A percentile compares a stretch with the other conserved stretches of the same genome.
These are phyloP conservation scores for Cicer cuneatum DNA, from an alignment of 306 rosid genomes.

Conservation along the genomic window DNA sequence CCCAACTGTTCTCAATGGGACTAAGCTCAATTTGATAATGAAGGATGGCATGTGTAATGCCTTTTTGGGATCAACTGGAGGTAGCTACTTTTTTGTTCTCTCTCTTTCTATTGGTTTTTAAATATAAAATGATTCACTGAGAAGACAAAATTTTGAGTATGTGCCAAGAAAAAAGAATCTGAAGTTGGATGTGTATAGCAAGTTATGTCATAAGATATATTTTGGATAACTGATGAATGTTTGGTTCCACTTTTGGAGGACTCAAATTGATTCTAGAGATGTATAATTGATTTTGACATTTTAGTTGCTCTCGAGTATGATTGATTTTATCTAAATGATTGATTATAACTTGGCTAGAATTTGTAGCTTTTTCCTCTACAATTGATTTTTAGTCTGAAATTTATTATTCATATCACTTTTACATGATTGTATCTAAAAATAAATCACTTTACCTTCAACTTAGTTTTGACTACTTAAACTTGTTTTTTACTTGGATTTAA, in stretches of 20 bases:
- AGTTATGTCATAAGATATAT: background rate
- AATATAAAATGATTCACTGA: background rate
- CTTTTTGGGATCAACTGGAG: constrained; percentile 84
- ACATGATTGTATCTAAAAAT: no score
- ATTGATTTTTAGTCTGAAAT: no score
- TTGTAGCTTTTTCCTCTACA: no score
- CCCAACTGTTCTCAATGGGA: constrained; percentile 68
- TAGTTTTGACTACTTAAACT: background rate
- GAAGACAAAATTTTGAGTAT: background rate
- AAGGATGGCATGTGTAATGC: constrained; percentile 68
- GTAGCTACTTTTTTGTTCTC: constrained; percentile 46
- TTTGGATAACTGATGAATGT: constrained; percentile 11
- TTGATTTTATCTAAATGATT: no score
- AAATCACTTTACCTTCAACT: no score
- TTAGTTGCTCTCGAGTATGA: no score
- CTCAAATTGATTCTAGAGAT: no score
- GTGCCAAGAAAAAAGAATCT: constrained; percentile 17
- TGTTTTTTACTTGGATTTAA: constrained; percentile 1
- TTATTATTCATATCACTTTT: no score
- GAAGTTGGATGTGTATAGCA: constrained; percentile 16
- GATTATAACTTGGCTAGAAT: no score
- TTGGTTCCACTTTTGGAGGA: no score
- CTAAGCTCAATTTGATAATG: constrained; percentile 55
- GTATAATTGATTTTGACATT: no score
- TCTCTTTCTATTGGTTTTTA: background rate